Evolutionary conservation across 106 monocot genomes (phyloP).

Genomic region (Dioscorea dumetorum): DNA sequence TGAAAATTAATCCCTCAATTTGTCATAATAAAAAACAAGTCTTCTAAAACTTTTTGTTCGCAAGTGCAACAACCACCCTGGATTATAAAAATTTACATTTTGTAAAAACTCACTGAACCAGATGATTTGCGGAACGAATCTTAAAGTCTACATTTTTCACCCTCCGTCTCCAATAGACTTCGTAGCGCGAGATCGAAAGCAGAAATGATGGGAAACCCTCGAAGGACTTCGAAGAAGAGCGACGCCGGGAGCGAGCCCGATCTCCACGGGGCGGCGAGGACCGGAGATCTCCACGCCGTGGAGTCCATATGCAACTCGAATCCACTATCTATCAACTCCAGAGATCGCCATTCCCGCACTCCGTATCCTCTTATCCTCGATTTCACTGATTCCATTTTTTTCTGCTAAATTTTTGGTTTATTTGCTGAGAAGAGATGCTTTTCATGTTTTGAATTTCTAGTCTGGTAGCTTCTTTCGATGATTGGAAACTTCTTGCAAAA

Average conservation of each 20-base stretch:
- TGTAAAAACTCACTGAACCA: too few species aligned
- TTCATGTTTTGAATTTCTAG: not conserved
- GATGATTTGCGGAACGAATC: too few species aligned
- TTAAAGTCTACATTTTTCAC: too few species aligned
- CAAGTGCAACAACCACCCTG: too few species aligned
- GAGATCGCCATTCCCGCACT: conserved; percentile 63
- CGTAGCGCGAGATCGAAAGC: too few species aligned
- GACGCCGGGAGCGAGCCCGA: conserved; percentile 18
- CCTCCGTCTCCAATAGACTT: too few species aligned
- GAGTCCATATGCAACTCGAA: conserved; percentile 47
- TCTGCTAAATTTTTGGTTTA: not conserved
- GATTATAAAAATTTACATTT: too few species aligned
- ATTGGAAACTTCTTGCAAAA: not conserved
- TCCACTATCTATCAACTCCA: conserved; percentile 53
- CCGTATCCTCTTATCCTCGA: conserved; percentile 46
- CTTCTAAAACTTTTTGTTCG: too few species aligned
- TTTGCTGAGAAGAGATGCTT: not conserved
- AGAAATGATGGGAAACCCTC: conserved; percentile 34
- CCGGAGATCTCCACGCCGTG: conserved; percentile 36
- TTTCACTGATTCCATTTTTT: not conserved
- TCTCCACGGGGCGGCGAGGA: conserved; percentile 55
- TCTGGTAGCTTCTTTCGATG: not conserved
- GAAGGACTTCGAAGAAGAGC: conserved; percentile 5
- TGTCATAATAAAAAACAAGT: too few species aligned
- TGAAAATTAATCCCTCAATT: too few species aligned